Conservation (phyloP, 306 rosid species). For the Acacia acuminata region DNA sequence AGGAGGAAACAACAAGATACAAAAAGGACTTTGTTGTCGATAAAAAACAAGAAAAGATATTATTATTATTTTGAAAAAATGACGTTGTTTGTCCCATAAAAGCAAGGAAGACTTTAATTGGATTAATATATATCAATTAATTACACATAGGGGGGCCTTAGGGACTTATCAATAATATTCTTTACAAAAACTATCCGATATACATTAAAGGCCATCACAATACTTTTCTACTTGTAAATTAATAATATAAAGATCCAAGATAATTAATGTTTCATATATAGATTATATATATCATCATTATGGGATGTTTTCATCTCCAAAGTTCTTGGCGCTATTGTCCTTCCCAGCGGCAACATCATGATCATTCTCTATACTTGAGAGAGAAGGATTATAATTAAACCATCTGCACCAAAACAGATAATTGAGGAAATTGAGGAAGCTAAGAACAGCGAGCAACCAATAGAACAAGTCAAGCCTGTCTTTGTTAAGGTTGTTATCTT, state of each 20-base stretch:
- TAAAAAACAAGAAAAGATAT: no score
- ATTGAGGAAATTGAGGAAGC: slow-evolving; percentile 66
- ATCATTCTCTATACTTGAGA: slow-evolving; percentile 28
- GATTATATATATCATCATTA: not conserved
- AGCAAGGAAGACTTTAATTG: not conserved
- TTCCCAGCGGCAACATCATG: slow-evolving; percentile 12
- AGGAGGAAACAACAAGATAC: not conserved
- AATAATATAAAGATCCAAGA: not conserved
- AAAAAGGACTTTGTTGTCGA: not conserved
- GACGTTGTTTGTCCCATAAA: not conserved
- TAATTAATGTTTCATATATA: not conserved
- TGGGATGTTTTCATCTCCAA: not conserved
- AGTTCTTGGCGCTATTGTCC: not conserved
- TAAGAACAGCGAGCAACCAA: slow-evolving; percentile 63
- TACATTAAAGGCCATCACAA: not conserved
- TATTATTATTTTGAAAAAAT: no score
- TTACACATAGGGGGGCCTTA: not conserved
- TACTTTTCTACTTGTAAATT: not conserved
- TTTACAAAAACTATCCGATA: not conserved
- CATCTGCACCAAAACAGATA: slow-evolving; percentile 65
- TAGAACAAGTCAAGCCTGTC: slow-evolving; percentile 75
- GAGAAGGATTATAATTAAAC: slow-evolving; percentile 48
- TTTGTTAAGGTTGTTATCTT: slow-evolving; percentile 58
- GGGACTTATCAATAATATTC: not conserved
- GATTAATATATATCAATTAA: not conserved